Base-by-base conservation (phyloP, 2,329 filamentous ascomycete species). In the Lachnellula hyalina region DNA sequence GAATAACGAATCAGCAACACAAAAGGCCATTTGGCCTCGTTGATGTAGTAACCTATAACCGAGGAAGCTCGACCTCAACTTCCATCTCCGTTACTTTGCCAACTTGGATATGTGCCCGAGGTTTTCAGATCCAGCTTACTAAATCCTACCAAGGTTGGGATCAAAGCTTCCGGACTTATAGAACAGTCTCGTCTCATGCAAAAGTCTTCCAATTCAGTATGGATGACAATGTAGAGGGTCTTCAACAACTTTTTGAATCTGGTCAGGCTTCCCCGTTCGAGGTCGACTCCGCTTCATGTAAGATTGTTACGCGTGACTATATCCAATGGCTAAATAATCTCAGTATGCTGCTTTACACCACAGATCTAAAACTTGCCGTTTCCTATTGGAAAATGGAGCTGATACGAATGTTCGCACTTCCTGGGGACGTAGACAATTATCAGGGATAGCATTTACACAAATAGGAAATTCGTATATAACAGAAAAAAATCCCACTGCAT, bases 131-230 rank as follows among this genome's bases (percentile, higher is more conserved):
- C 32, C 46, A 42, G 3, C 11, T 54, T 11, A 57, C 17, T 23
- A 57, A 47, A 17, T 52, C 55, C 23, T 45, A 46, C 40, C 36
- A 52, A 21, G 55, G 55, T 4, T 57, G 52, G 55, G 55, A 57
- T 32, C 48, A 52, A 7, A 54, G 51, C 44, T 46, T 57, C 21
- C 47, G 55, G 23, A 40, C 45, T 14, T 57, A 52, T 36, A 44
- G 45, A 47, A 38, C 21, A n/a, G 35, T 57, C 4, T 28, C 55
- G 11, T 36, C 41, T 7, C 52, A 52, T 23, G 52, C 52, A 12
- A 40, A 32, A 5, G 34, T 57, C 19, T 41, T 57, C n/a, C 19
- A 44, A 21, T 54, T 47, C 32, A 49, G 55, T 17, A 41, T 34
- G 15, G 4, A 52, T 25, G 55, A 45, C 14, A 21, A 57, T 50